A percentile compares a stretch with the other conserved stretches of the same genome.
Conservation (phyloP, 1,284 basidiomycete genomes). For the Athelia psychrophila region DNA sequence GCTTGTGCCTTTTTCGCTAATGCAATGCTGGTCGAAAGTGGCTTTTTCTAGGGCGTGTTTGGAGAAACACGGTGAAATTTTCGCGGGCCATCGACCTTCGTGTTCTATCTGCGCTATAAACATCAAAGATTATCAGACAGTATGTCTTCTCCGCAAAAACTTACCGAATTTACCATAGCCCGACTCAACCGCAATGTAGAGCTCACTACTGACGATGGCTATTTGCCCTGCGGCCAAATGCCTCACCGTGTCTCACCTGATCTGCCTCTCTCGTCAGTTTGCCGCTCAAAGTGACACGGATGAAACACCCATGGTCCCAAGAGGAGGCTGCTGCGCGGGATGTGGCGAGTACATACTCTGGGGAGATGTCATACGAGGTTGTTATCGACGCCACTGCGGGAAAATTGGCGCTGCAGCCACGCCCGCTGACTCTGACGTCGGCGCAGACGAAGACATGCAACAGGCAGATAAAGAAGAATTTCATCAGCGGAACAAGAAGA, state of each 20-base stretch:
- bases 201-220: slow-evolving; percentile 49
- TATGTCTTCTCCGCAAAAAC: slow-evolving; percentile 28
- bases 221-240: slow-evolving; percentile 50
- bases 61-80: slow-evolving; percentile 45
- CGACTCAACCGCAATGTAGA: slow-evolving; percentile 37
- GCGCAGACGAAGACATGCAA: slow-evolving; percentile 26
- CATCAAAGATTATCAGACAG: slow-evolving; percentile 40
- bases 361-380: slow-evolving; percentile 72
- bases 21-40: slow-evolving; percentile 27
- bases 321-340: slow-evolving; percentile 55
- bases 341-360: slow-evolving; percentile 61
- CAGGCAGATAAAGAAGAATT: slow-evolving; percentile 22
- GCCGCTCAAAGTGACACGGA: slow-evolving; percentile 18
- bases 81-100: slow-evolving; percentile 27
- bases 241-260: slow-evolving; percentile 59
- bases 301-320: slow-evolving; percentile 50
- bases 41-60: slow-evolving; percentile 55
- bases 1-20: neutral
- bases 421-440: slow-evolving; percentile 22
- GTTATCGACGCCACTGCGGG: slow-evolving; percentile 46
- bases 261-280: slow-evolving; percentile 66
- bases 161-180: neutral
- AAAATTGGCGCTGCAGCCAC: slow-evolving; percentile 27
- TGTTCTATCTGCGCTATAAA: slow-evolving; percentile 55
- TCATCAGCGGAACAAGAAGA: slow-evolving; percentile 4